Evolutionary conservation across 345 rosid species (phyloP).

Genomic region (Citrus sp.): DNA sequence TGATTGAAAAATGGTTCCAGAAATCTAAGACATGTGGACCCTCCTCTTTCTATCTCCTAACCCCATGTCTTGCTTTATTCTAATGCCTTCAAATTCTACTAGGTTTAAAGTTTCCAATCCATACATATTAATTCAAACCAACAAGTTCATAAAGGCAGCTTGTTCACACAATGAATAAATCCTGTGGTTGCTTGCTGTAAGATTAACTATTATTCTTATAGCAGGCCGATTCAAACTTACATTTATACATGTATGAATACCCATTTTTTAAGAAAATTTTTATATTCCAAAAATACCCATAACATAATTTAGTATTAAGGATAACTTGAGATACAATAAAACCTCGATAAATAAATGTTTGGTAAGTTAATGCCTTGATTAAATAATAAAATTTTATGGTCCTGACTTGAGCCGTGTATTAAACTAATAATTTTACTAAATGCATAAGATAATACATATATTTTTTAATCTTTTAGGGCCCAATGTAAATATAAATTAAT

Average conservation of each 20-base stretch:
- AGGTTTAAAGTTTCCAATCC: not conserved
- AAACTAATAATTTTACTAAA: too few species aligned
- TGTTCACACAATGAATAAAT: not conserved
- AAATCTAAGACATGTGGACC: constrained; percentile 38
- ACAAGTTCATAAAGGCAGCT: not conserved
- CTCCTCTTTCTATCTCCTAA: constrained; percentile 1
- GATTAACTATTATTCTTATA: not conserved
- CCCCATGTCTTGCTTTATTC: not conserved
- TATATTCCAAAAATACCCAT: too few species aligned
- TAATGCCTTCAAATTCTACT: constrained; percentile 3
- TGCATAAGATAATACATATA: too few species aligned
- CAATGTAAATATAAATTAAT: too few species aligned
- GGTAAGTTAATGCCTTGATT: too few species aligned
- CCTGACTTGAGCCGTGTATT: too few species aligned
- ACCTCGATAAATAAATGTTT: too few species aligned
- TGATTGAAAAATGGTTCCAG: constrained; percentile 34
- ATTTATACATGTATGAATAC: not conserved
- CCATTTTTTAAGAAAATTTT: too few species aligned
- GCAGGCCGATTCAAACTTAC: not conserved
- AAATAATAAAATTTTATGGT: too few species aligned
- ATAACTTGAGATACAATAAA: too few species aligned
- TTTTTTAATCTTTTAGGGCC: too few species aligned
- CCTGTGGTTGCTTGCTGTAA: not conserved
- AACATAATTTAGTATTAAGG: too few species aligned
- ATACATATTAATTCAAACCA: constrained; percentile 1